Evolutionary conservation across 2,329 filamentous ascomycete species (phyloP), one percentile per base, ranked within the genome.

Genomic region (Domatiomyces catenatus): DNA sequence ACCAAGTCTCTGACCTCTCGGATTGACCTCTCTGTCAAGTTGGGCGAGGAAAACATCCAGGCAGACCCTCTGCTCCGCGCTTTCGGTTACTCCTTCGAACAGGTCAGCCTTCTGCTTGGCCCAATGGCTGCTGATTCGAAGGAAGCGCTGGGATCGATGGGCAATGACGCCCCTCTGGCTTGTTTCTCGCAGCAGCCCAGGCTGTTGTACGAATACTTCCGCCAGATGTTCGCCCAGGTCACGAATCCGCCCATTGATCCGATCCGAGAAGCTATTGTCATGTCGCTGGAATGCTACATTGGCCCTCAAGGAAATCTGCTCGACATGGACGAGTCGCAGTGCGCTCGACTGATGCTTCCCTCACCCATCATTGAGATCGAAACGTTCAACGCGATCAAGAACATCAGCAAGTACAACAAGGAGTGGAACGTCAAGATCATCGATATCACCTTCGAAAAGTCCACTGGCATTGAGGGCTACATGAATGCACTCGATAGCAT

Each of bases 61-160:
- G 83, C 89, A 60, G 90, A 96, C 57, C 81, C 86, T 45, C 73
- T 88, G 46, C 73, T 96, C 44, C 82, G 84, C 61, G 85, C 89
- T 6, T 95, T 92, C 60, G 90, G 89, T 18, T 96, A 95, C 68
- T 93, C 90, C 5, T 83, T 94, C 55, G 90, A 96, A 72, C 90
- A 96, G 69, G 84, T 96, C 66, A 90, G 84, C 67, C 71, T 96
- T 64, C 75, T 96, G 39, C 79, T 96, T 48, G 90, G 84, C 17
- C 90, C 90, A 8, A 96, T 96, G 90, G 90, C 88, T 52, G 88
- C 88, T 20, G 90, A 96, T 63, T 94, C 93, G 54, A 96, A 96
- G 71, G 90, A 96, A 68, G 90, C 90, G 44, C 76, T 96, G 49
- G 90, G 90, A 42, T 96, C 90, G 53, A 96, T 96, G 90, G 90